These are phyloP conservation scores for Gaertneriomyces semiglobifer DNA, from an alignment of 192 early-diverging fungal species.

Conservation along the genomic window DNA sequence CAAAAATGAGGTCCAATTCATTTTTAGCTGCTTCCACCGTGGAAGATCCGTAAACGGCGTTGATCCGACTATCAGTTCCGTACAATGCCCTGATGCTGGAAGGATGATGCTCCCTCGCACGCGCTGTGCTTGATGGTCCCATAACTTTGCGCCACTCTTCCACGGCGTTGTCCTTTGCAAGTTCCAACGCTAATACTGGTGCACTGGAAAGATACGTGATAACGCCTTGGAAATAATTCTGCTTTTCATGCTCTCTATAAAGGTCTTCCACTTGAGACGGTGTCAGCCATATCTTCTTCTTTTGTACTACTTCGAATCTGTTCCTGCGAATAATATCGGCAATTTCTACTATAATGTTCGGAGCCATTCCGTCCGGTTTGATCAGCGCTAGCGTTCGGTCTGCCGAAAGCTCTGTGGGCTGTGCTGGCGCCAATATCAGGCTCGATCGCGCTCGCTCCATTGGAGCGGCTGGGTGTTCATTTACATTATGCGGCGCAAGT, in stretches of 20 bases:
- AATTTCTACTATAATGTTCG: conserved; percentile 42
- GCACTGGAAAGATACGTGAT: conserved; percentile 50
- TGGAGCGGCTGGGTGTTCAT: no score
- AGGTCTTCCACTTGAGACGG: conserved; percentile 47
- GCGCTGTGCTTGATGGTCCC: conserved; percentile 47
- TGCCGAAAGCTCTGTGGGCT: neutral
- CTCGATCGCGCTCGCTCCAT: no score
- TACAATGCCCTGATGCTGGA: conserved; percentile 51
- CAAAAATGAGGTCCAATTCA: conserved; percentile 48
- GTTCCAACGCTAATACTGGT: conserved; percentile 48
- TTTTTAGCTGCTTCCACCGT: conserved; percentile 36
- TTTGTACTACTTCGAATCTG: conserved; percentile 44
- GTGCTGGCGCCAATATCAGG: no score
- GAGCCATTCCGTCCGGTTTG: conserved; percentile 62
- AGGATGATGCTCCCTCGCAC: conserved; percentile 45
- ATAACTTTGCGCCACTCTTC: conserved; percentile 51
- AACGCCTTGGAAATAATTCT: conserved; percentile 45
- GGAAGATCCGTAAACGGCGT: conserved; percentile 57
- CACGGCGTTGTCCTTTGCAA: conserved; percentile 50
- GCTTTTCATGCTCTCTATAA: conserved; percentile 51
- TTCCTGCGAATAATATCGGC: conserved; percentile 43
- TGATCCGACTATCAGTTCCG: conserved; percentile 53
- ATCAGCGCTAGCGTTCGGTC: conserved; percentile 57
- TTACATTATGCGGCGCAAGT: no score
- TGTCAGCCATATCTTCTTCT: conserved; percentile 52